These are phyloP conservation scores for Centella asiatica DNA, from an alignment of 129 eudicot genomes.

Conservation along the genomic window DNA sequence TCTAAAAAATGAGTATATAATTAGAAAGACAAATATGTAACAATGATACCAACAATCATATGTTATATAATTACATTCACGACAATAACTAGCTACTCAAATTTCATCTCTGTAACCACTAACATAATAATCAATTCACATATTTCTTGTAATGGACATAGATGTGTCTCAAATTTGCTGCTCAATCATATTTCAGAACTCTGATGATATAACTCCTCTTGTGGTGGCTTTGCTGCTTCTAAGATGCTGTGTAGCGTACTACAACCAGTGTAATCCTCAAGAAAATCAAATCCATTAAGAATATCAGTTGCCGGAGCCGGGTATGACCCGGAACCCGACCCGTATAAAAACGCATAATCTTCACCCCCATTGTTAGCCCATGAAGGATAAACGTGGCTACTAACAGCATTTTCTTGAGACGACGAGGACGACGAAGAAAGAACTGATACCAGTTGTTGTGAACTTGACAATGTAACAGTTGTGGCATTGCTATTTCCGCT, in stretches of 20 bases:
- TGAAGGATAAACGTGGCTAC: background rate
- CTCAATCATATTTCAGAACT: background rate
- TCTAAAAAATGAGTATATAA: too few species aligned
- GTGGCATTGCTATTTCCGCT: background rate
- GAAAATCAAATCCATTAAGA: constrained; percentile 10
- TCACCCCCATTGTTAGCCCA: constrained; percentile 7
- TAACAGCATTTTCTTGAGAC: background rate
- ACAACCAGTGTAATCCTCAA: background rate
- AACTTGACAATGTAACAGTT: background rate
- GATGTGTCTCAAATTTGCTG: too few species aligned
- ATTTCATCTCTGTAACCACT: background rate
- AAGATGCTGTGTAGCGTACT: background rate
- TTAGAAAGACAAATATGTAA: too few species aligned
- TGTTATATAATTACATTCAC: background rate
- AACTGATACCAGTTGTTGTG: background rate
- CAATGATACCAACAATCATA: background rate
- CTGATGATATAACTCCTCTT: background rate
- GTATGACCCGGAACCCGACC: background rate
- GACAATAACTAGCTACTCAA: background rate
- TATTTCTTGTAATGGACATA: too few species aligned
- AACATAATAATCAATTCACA: too few species aligned
- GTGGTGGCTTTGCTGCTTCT: background rate
- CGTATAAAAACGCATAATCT: background rate
- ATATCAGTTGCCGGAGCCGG: background rate
- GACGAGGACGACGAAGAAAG: background rate